Conservation (phyloP, 768 basidiomycete genomes). For the Termitomyces sp. region DNA sequence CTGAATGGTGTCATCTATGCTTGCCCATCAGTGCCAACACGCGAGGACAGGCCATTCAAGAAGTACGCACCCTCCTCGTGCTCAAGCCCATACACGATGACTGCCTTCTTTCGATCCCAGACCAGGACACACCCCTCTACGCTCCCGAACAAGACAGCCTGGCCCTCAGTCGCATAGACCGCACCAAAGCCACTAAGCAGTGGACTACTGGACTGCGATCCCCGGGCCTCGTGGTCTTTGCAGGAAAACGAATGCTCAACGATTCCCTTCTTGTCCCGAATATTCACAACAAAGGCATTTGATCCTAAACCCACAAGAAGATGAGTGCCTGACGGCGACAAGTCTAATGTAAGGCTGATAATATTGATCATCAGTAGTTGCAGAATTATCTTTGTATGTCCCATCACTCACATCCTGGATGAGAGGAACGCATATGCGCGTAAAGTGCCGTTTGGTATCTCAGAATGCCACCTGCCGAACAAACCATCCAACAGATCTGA, state of each 20-base stretch:
- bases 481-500: slow-evolving; percentile 3
- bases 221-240: slow-evolving; percentile 33
- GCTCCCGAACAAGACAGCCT: slow-evolving; percentile 54
- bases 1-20: slow-evolving; percentile 36
- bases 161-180: slow-evolving; percentile 49
- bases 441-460: slow-evolving; percentile 63
- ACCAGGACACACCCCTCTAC: slow-evolving; percentile 53
- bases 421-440: slow-evolving; percentile 58
- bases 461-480: slow-evolving; percentile 57
- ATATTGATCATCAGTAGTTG: neutral
- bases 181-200: slow-evolving; percentile 39
- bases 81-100: slow-evolving; percentile 55
- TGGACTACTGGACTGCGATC: neutral
- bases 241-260: slow-evolving; percentile 51
- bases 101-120: slow-evolving; percentile 57
- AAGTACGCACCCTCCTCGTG: slow-evolving; percentile 48
- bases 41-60: slow-evolving; percentile 7
- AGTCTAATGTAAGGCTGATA: slow-evolving; percentile 49
- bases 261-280: slow-evolving; percentile 47
- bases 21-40: slow-evolving; percentile 13
- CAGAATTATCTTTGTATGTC: too few species aligned
- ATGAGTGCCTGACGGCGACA: slow-evolving; percentile 44
- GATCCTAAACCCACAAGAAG: slow-evolving; percentile 53
- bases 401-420: slow-evolving; percentile 48
- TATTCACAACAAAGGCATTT: slow-evolving; percentile 46